These are phyloP conservation scores for Salix suchowensis DNA, from an alignment of 345 rosid genomes.

Conservation along the genomic window DNA sequence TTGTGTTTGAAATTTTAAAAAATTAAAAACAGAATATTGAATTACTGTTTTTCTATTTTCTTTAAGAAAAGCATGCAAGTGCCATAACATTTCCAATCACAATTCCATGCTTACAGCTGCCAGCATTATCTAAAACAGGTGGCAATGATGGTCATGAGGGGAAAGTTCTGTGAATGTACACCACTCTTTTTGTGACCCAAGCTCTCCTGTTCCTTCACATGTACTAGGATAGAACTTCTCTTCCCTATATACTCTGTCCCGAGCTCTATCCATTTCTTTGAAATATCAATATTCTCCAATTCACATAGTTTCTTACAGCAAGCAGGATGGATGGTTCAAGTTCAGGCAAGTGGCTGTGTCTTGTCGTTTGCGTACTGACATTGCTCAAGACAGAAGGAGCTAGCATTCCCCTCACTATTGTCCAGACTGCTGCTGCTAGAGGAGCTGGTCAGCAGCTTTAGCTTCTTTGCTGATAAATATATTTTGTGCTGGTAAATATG, in stretches of 20 bases:
- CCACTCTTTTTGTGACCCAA: background rate
- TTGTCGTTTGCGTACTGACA: background rate
- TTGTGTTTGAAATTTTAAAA: too few relatives aligned
- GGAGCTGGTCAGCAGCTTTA: slow-evolving; percentile 18
- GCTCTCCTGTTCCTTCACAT: background rate
- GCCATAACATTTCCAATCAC: too few relatives aligned
- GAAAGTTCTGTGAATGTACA: background rate
- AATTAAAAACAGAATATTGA: too few relatives aligned
- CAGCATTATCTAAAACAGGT: background rate
- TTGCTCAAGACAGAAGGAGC: slow-evolving; percentile 13
- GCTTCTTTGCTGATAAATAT: background rate
- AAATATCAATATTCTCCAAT: background rate
- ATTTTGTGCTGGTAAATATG: background rate
- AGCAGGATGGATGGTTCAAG: slow-evolving; percentile 16
- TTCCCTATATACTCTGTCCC: background rate
- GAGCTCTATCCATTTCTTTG: background rate
- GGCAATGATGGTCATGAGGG: background rate
- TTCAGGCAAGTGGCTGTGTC: slow-evolving; percentile 1
- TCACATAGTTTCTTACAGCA: background rate
- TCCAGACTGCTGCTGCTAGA: slow-evolving; percentile 14
- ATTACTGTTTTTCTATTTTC: too few relatives aligned
- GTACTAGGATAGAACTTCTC: background rate
- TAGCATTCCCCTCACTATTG: slow-evolving; percentile 16
- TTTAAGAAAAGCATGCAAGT: too few relatives aligned
- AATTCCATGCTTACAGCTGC: background rate